Evolutionary conservation across 192 early-diverging fungal species (phyloP), one percentile per base, ranked within the genome.

Genomic region (Jimgerdemannia flammicorona): DNA sequence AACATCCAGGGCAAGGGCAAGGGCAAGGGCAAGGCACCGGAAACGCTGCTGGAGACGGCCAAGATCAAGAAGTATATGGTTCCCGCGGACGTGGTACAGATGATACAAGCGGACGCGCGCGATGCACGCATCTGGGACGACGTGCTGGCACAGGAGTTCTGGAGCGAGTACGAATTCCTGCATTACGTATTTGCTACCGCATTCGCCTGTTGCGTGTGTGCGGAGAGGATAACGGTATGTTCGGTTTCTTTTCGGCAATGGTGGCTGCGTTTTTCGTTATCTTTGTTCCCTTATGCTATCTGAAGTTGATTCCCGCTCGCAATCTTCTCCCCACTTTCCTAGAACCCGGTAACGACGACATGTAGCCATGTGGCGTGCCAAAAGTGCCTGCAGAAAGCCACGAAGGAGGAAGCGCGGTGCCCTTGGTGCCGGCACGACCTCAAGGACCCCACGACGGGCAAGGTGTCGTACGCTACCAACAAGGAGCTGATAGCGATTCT

Each of bases 91-190:
- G 64, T 86, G 17, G n/a, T 39, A 20, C 40, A 43, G n/a, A 54
- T 79, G 17, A 83, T 83, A n/a, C 41, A 66, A 41, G 49, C 54
- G 17, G 81, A 83, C 43, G 70, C 41, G 43, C 64, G 49, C 17
- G 78, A 83, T 66, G 75, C 54, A 4, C 67, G 82, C 19, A 63
- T 77, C 3, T 86, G 85, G 85, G 73, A 75, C 9, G 73, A 73
- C 43, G 72, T 83, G 7, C 43, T 73, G 14, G 20, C 72, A 29
- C 68, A 59, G 14, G 69, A 70, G 39, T 74, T 77, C 42, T 71
- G 68, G 69, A 79, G 74, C 14, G 70, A 79, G 19, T 70, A 77
- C 29, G 85, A 86, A 72, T 78, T 84, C 19, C 76, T 86, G 49
- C 64, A 70, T 20, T 42, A 44, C 10, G 65, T 86, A 3, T 72